These are phyloP conservation scores for Pseudonitzschia multistriata DNA, from an alignment of 108 stramenopile species.

Conservation along the genomic window DNA sequence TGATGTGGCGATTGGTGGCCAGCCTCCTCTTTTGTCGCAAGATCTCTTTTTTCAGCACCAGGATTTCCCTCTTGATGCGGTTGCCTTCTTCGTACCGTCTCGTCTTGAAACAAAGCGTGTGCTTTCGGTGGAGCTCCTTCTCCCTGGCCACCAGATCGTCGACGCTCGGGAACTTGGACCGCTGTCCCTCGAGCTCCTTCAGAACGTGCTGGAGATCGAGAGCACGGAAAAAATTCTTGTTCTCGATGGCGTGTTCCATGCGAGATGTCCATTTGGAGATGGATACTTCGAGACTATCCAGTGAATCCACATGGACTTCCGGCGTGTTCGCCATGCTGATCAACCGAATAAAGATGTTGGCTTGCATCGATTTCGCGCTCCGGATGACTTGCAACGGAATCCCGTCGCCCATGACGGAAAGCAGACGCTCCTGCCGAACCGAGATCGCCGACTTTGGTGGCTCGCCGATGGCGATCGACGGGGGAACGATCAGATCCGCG, in stretches of 20 bases:
- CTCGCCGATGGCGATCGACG: constrained; percentile 28
- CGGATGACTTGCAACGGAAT: constrained; percentile 29
- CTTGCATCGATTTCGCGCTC: constrained; percentile 31
- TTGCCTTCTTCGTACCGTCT: constrained; percentile 37
- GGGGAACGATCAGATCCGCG: constrained; percentile 37
- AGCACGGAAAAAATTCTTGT: constrained; percentile 34
- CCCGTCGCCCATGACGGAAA: constrained; percentile 28
- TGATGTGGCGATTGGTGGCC: not conserved
- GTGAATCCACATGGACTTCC: constrained; percentile 33
- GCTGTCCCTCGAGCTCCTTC: constrained; percentile 21
- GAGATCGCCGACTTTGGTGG: constrained; percentile 9
- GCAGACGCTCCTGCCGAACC: constrained; percentile 20
- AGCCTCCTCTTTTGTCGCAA: constrained; percentile 36
- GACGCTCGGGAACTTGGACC: constrained; percentile 26
- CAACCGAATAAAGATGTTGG: constrained; percentile 30
- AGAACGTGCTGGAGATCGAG: constrained; percentile 28
- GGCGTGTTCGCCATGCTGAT: constrained; percentile 39
- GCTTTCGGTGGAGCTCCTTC: constrained; percentile 25
- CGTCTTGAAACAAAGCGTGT: constrained; percentile 18
- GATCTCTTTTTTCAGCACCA: constrained; percentile 32
- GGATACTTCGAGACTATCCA: constrained; percentile 15
- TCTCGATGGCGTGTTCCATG: constrained; percentile 10
- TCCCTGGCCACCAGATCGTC: constrained; percentile 31
- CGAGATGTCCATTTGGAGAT: constrained; percentile 13
- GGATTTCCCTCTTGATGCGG: constrained; percentile 29